Conservation (phyloP, 176 grass and related monocot genomes). For the Cenchrus americanus region DNA sequence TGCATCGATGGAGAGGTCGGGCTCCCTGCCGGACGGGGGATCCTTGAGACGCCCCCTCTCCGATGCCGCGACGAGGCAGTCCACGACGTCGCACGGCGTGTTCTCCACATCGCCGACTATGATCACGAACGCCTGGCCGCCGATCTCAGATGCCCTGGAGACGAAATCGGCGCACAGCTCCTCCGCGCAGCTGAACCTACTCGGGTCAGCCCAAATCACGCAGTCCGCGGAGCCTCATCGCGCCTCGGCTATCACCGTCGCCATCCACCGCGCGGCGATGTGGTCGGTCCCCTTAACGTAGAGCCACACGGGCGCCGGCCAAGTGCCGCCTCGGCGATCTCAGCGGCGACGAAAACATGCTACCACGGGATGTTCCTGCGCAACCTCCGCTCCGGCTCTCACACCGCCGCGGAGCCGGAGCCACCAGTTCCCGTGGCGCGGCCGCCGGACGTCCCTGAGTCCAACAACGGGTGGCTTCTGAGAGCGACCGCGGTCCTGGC, state of each 20-base stretch:
- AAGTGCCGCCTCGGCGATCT: slow-evolving; percentile 53
- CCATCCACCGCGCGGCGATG: slow-evolving; percentile 47
- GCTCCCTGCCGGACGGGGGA: slow-evolving; percentile 1
- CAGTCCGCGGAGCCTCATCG: slow-evolving; percentile 46
- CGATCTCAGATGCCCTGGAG: slow-evolving; percentile 34
- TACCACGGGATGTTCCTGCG: slow-evolving; percentile 80
- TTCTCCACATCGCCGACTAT: slow-evolving; percentile 58
- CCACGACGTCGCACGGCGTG: slow-evolving; percentile 39
- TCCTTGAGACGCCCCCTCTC: slow-evolving; percentile 27
- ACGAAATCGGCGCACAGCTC: slow-evolving; percentile 38
- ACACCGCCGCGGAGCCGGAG: not conserved
- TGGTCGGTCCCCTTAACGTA: slow-evolving; percentile 67
- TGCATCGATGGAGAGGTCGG: slow-evolving; percentile 47
- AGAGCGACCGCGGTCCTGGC: slow-evolving; percentile 44
- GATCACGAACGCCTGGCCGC: slow-evolving; percentile 44
- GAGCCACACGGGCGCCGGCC: slow-evolving; percentile 26
- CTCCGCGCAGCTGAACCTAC: slow-evolving; percentile 30
- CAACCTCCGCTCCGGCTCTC: slow-evolving; percentile 59
- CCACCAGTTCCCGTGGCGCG: slow-evolving; percentile 30
- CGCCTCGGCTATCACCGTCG: slow-evolving; percentile 48
- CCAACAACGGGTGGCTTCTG: slow-evolving; percentile 54
- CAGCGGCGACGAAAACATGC: slow-evolving; percentile 30
- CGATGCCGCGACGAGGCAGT: slow-evolving; percentile 28
- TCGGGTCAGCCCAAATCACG: slow-evolving; percentile 27
- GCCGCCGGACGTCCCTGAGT: slow-evolving; percentile 65